Evolutionary conservation across 768 basidiomycete species (phyloP).

Genomic region (Tylopilus felleus): DNA sequence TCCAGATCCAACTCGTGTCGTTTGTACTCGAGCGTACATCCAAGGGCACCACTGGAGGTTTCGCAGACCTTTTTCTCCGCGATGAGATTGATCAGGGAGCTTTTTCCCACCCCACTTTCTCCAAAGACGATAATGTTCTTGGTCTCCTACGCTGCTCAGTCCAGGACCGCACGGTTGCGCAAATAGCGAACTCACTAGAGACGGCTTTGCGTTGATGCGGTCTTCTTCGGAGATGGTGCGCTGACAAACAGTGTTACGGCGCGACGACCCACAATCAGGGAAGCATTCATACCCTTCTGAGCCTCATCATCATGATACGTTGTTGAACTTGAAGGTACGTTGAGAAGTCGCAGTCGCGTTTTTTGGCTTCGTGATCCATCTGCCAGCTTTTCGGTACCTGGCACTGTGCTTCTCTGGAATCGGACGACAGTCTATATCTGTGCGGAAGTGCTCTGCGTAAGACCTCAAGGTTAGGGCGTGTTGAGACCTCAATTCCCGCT

Average conservation of each 20-base stretch:
- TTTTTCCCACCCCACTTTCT: conserved; percentile 42
- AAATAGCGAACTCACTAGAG: conserved; percentile 10
- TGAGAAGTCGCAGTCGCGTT: conserved; percentile 3
- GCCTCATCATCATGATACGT: background rate
- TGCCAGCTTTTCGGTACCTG: background rate
- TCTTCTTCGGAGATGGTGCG: background rate
- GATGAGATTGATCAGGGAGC: conserved; percentile 44
- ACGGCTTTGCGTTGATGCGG: background rate
- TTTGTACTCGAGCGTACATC: conserved; percentile 35
- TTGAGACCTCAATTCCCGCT: background rate
- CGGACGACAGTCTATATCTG: conserved; percentile 16
- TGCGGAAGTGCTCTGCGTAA: background rate
- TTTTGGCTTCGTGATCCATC: background rate
- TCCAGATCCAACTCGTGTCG: conserved; percentile 21
- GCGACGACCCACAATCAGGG: background rate
- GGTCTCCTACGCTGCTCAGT: conserved; percentile 11
- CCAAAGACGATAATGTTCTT: conserved; percentile 42
- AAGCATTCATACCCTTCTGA: conserved; percentile 14
- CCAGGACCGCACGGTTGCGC: background rate
- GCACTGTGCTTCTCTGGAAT: background rate
- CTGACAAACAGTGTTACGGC: conserved; percentile 14
- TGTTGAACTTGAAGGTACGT: background rate
- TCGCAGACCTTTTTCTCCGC: conserved; percentile 23
- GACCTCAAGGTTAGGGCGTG: conserved; percentile 19
- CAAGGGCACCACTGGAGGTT: conserved; percentile 31